A percentile compares a stretch with the other conserved stretches of the same genome.
These are phyloP conservation scores for Chlorella ohadii DNA, from an alignment of 139 green algal genomes.

Conservation along the genomic window DNA sequence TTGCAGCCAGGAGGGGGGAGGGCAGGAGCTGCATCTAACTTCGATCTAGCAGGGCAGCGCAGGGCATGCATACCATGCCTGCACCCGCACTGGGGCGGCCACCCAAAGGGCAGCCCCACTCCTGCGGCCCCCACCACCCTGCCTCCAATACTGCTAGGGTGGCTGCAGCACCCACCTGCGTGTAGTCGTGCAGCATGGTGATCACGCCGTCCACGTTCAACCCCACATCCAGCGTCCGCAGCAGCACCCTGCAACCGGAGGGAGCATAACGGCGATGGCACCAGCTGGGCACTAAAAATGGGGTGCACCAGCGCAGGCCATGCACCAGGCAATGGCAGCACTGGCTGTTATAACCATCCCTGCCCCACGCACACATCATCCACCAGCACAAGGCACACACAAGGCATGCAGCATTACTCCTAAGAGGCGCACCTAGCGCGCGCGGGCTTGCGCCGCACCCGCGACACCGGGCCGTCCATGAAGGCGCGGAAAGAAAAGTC, in stretches of 20 bases:
- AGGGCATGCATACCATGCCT: too few species aligned
- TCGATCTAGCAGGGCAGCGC: too few species aligned
- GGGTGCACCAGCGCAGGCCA: too few species aligned
- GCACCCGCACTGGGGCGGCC: too few species aligned
- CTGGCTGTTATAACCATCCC: too few species aligned
- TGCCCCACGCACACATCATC: too few species aligned
- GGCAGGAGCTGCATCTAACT: too few species aligned
- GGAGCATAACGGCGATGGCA: too few species aligned
- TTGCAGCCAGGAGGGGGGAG: too few species aligned
- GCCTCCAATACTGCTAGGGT: background rate
- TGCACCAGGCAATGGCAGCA: too few species aligned
- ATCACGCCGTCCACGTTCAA: conserved; percentile 69
- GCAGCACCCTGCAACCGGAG: conserved; percentile 36
- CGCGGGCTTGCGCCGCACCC: conserved; percentile 72
- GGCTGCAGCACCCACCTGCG: conserved; percentile 25
- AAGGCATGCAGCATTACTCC: conserved; percentile 23
- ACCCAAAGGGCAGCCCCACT: background rate
- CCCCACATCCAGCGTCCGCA: conserved; percentile 47
- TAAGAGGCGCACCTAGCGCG: conserved; percentile 42
- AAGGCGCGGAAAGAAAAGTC: conserved; percentile 64
- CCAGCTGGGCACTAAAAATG: too few species aligned
- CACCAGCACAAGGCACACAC: too few species aligned
- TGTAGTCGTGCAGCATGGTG: conserved; percentile 63
- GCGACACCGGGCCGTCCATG: conserved; percentile 62
- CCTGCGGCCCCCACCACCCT: background rate